Evolutionary conservation across 768 basidiomycete species (phyloP), one percentile per base, ranked within the genome.

Genomic region (Kwoniella pini): DNA sequence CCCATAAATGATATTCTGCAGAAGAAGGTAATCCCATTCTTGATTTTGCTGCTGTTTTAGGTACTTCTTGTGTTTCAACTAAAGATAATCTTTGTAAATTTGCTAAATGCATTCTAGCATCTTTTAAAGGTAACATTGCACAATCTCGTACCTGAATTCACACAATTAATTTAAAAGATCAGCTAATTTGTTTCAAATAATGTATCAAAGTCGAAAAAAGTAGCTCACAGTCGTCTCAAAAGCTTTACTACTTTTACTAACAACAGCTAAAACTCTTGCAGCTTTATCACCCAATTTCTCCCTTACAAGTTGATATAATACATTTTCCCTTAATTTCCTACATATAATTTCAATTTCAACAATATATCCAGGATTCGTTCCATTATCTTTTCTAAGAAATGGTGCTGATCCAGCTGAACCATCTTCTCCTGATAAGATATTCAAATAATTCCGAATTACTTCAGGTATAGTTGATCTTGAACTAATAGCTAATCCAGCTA

Each of bases 31-130:
- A 24, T 26, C 60, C 64, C 17, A 57, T 85, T 3, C 92, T 90
- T 77, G 91, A 90, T 48, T 92, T 88, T 75, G 95, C 92, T 21
- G 88, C 87, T 67, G 87, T 89, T 79, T 88, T 89, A 4, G 96
- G 89, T 1, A 97, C 88, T 78, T 97, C 94, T 80, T 96, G 92
- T 11, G 89, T 87, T 72, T 89, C 91, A 68, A 98, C 86, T 54
- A 98, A 75, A 31, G 86, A 87, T 71, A 94, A 87, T 1, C 86
- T 82, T 12, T 91, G 86, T 50, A 99, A 84, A 2, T 85, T 85
- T 19, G 89, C 84, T 54, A 97, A 82, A 44, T 91, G 80, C 11
- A 88, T 86, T 53, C 94, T 87, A 54, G 90, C 88, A 64, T 92
- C 89, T 75, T 90, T 91, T 31, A 88, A 83, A 1, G 90, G 84